phyloP scores from a whole-genome alignment of 192 early-diverging fungal genomes.

The Irineochytrium annulatum region DNA sequence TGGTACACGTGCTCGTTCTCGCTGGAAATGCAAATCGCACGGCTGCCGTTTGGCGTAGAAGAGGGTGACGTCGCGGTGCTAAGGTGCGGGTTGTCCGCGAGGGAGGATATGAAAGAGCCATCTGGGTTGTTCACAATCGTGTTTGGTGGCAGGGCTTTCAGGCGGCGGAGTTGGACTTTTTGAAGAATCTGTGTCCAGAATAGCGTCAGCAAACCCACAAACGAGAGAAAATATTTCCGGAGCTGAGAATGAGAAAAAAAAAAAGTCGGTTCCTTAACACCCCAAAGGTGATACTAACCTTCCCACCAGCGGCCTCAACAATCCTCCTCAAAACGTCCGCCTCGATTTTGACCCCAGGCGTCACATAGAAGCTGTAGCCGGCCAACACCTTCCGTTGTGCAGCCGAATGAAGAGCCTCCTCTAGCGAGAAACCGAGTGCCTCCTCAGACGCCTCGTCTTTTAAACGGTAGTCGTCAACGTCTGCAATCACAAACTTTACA shows the following conservation, averaged over 20 bases:
- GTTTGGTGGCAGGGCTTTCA: not conserved
- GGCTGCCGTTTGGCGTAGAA: not conserved
- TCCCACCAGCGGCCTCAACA: constrained; percentile 17
- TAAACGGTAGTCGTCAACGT: constrained; percentile 5
- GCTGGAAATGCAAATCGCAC: not conserved
- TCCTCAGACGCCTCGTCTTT: constrained; percentile 4
- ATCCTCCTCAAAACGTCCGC: constrained; percentile 1
- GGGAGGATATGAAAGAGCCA: too few species aligned
- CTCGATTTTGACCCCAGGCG: constrained; percentile 6
- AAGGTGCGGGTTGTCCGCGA: too few species aligned
- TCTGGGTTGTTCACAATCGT: not conserved
- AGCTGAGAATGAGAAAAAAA: too few species aligned
- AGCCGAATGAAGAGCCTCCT: not conserved
- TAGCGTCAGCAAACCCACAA: not conserved
- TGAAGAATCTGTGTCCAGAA: not conserved
- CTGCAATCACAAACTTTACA: not conserved
- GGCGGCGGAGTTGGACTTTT: not conserved
- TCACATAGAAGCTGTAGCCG: constrained; percentile 19
- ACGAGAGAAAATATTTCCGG: too few species aligned
- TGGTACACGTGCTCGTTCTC: not conserved
- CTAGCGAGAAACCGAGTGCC: not conserved
- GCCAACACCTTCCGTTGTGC: not conserved
- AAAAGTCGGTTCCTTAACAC: too few species aligned
- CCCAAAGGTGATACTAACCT: not conserved
- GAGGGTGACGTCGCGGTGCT: too few species aligned